Conservation (phyloP, 2,329 filamentous ascomycete genomes). For the Claviceps humidiphila region DNA sequence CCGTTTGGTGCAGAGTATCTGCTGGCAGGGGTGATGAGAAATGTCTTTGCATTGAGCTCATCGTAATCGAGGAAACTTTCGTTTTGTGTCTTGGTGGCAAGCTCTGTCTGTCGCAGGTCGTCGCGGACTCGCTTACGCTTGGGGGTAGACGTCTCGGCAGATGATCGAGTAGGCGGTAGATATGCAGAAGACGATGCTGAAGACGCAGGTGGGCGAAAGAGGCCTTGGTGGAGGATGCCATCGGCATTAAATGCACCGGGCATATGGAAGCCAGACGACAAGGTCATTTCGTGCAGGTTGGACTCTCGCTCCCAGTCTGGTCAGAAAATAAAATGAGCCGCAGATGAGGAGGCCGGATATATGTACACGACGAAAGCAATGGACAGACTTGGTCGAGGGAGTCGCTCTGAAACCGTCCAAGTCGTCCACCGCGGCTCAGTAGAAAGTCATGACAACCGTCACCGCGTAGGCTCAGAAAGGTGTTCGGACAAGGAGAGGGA, state of each 20-base stretch:
- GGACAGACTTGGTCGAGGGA: neutral
- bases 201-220: conserved; percentile 34
- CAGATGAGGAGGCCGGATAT: too few species aligned
- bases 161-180: conserved; percentile 16
- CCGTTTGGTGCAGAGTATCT: conserved; percentile 2
- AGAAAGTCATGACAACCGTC: neutral
- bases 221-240: conserved; percentile 26
- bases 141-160: conserved; percentile 13
- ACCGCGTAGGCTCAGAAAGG: neutral
- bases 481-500: neutral
- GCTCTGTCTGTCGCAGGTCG: conserved; percentile 6
- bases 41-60: neutral
- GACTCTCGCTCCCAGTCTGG: neutral
- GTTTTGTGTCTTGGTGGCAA: neutral
- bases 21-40: conserved; percentile 3
- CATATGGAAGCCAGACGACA: conserved; percentile 19
- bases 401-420: neutral
- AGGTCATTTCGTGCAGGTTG: neutral
- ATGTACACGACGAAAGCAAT: neutral
- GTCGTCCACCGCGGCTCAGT: neutral
- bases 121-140: conserved; percentile 34
- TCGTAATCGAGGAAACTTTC: neutral
- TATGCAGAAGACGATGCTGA: conserved; percentile 27
- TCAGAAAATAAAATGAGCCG: neutral
- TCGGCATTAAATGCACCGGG: conserved; percentile 22